These are phyloP conservation scores for Diaporthe sp. DNA, from an alignment of 2,329 filamentous ascomycete species.

Conservation along the genomic window DNA sequence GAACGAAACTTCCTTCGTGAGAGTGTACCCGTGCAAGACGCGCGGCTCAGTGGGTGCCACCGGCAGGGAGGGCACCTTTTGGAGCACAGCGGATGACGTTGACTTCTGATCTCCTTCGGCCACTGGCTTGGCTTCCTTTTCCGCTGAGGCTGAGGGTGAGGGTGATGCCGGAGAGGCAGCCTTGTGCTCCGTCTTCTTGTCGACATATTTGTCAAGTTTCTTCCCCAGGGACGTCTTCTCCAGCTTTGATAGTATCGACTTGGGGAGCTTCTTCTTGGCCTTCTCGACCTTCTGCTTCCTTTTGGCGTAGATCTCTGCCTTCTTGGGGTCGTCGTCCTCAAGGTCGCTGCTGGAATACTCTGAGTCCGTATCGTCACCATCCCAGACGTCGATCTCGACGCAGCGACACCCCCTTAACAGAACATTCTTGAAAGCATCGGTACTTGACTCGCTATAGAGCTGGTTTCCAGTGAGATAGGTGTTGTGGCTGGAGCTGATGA, in stretches of 20 bases:
- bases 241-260: constrained; percentile 59
- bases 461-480: constrained; percentile 93
- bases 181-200: constrained; percentile 45
- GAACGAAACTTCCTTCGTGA: constrained; percentile 91
- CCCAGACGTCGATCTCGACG: constrained; percentile 96
- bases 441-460: constrained; percentile 87
- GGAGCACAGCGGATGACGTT: constrained; percentile 31
- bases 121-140: background rate
- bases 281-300: constrained; percentile 73
- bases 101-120: constrained; percentile 16
- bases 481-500: constrained; percentile 95
- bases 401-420: constrained; percentile 89
- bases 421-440: constrained; percentile 87
- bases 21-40: constrained; percentile 89
- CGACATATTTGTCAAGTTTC: constrained; percentile 54
- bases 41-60: constrained; percentile 72
- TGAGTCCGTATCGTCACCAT: constrained; percentile 80
- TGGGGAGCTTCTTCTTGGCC: constrained; percentile 71
- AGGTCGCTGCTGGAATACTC: constrained; percentile 73
- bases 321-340: constrained; percentile 64
- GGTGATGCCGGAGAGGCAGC: background rate
- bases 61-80: constrained; percentile 41
- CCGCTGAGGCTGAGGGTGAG: constrained; percentile 9
- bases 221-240: constrained; percentile 63
- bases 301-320: constrained; percentile 61